Conservation (phyloP, 345 rosid species). For the Hypericum perforatum region DNA sequence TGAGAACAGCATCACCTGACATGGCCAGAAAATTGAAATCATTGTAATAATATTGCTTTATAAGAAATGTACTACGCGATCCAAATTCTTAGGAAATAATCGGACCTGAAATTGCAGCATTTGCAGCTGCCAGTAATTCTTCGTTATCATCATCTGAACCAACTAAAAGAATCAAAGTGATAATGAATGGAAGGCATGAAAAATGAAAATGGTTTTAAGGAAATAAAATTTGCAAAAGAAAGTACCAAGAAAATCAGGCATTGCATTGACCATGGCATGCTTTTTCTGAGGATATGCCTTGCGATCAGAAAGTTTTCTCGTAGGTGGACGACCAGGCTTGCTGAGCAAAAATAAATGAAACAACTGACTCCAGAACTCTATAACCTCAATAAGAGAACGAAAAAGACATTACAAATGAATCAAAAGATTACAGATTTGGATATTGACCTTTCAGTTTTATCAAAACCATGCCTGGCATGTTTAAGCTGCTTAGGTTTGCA, state of each 20-base stretch:
- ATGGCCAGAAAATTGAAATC: slow-evolving; percentile 23
- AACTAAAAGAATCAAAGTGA: slow-evolving; percentile 30
- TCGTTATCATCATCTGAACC: slow-evolving; percentile 78
- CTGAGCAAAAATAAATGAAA: slow-evolving; percentile 31
- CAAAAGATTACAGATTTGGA: slow-evolving; percentile 10
- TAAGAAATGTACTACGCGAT: slow-evolving; percentile 6
- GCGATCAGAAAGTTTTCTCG: slow-evolving; percentile 87
- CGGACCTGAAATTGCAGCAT: slow-evolving; percentile 56
- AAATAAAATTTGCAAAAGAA: neutral
- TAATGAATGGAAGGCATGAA: slow-evolving; percentile 14
- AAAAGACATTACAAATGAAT: slow-evolving; percentile 2
- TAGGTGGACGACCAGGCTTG: slow-evolving; percentile 79
- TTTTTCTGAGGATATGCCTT: slow-evolving; percentile 71
- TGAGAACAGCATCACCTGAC: slow-evolving; percentile 49
- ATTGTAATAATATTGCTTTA: slow-evolving; percentile 7
- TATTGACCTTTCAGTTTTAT: slow-evolving; percentile 67
- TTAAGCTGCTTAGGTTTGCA: slow-evolving; percentile 84
- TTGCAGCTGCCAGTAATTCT: slow-evolving; percentile 77
- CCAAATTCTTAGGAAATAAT: slow-evolving; percentile 5
- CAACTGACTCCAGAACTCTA: neutral
- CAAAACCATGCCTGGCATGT: slow-evolving; percentile 58
- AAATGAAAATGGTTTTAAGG: too few species aligned
- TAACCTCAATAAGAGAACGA: neutral
- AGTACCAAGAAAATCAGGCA: slow-evolving; percentile 78
- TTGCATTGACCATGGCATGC: slow-evolving; percentile 38